Percentiles rank a stretch among this genome's conserved stretches.
Evolutionary conservation across 108 stramenopile species (phyloP).

Genomic region (Fistulifera solaris): DNA sequence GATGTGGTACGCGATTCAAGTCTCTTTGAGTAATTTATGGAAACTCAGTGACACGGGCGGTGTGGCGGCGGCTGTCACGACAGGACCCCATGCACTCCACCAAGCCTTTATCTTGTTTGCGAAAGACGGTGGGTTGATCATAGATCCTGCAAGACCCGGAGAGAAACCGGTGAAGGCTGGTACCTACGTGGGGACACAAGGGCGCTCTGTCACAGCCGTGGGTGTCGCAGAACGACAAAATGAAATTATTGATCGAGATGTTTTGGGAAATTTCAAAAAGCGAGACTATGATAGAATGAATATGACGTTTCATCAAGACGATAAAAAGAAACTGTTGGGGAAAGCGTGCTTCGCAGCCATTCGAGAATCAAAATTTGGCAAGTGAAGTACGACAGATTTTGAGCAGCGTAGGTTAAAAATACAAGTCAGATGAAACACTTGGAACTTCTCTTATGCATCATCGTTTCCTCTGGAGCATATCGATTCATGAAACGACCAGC

Average conservation of each 20-base stretch:
- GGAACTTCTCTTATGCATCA: no score
- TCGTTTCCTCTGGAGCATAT: no score
- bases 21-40: conserved; percentile 19
- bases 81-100: conserved; percentile 34
- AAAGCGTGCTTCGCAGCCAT: conserved; percentile 6
- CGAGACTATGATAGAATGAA: conserved; percentile 15
- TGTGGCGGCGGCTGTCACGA: conserved; percentile 13
- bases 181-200: conserved; percentile 17
- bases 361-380: no score
- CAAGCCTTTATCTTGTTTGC: conserved; percentile 16
- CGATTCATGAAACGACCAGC: no score
- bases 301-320: conserved; percentile 21
- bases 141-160: conserved; percentile 10
- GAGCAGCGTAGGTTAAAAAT: no score
- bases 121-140: conserved; percentile 12
- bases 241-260: conserved; percentile 26
- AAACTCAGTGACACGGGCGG: conserved; percentile 6
- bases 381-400: no score
- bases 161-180: conserved; percentile 23
- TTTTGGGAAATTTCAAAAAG: conserved; percentile 6
- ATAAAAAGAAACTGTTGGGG: not conserved
- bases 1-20: conserved; percentile 50
- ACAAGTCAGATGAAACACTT: no score
- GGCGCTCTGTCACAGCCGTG: conserved; percentile 22
- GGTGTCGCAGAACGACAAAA: conserved; percentile 22